These are phyloP conservation scores for Saitoella complicata DNA, from an alignment of 805 yeast genomes.

Conservation along the genomic window DNA sequence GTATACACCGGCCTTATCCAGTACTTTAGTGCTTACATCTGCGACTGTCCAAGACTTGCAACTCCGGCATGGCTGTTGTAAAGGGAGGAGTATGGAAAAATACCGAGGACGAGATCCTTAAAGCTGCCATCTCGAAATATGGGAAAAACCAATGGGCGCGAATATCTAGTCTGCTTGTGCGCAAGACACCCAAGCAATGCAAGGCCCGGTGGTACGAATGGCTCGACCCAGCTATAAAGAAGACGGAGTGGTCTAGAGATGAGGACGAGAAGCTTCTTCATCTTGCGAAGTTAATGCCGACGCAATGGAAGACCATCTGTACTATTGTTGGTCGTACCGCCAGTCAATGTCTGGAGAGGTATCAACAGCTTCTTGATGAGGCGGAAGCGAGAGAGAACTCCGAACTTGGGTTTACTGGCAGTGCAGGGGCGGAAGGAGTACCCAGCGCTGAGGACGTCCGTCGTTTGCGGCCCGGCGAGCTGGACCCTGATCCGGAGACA, in stretches of 20 bases:
- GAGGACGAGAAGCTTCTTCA: constrained; percentile 62
- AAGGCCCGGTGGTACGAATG: constrained; percentile 86
- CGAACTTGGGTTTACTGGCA: constrained; percentile 28
- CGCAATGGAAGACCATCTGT: constrained; percentile 91
- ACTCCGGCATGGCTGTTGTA: not conserved
- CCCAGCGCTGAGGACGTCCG: constrained; percentile 19
- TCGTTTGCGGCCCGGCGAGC: constrained; percentile 31
- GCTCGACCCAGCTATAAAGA: constrained; percentile 56
- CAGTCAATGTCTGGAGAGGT: constrained; percentile 70
- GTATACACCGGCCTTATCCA: too few species aligned
- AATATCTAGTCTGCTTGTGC: constrained; percentile 68
- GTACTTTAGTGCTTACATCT: too few species aligned
- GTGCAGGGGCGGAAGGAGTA: constrained; percentile 33
- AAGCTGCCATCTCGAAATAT: constrained; percentile 50
- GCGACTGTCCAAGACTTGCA: too few species aligned
- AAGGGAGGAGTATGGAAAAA: constrained; percentile 2
- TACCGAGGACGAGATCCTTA: constrained; percentile 4
- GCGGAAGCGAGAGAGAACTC: constrained; percentile 24
- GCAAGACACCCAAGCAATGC: constrained; percentile 82
- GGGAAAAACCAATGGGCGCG: constrained; percentile 93
- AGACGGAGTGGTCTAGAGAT: constrained; percentile 49
- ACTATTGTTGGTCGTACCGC: constrained; percentile 71
- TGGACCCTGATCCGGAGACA: constrained; percentile 60
- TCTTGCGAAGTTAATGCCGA: constrained; percentile 58
- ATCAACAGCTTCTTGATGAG: constrained; percentile 52